Evolutionary conservation across 306 rosid species (phyloP), one percentile per base, ranked within the genome.

Genomic region (Neltuma alba): DNA sequence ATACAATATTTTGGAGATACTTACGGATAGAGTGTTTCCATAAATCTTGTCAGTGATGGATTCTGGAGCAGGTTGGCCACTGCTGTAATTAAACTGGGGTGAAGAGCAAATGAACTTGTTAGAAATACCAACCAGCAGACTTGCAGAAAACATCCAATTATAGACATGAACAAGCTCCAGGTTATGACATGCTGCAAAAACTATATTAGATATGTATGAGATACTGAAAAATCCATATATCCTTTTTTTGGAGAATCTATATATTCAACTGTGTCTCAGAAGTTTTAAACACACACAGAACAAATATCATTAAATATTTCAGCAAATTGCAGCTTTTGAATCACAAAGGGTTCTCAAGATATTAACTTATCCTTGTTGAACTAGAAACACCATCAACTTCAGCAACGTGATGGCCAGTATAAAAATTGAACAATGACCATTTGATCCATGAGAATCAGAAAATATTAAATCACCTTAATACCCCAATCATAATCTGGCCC

Each of bases 401-500:
- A 31, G 50, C 75, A 60, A n/a, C 74, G 57, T 40, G 74, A 25
- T 30, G 40, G 28, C 64, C 66, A 77, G 31, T 9, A 28, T 41
- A 41, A 77, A n/a, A 85, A 13, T 40, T 73, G 74, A 77, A 58
- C 40, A 41, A 60, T 72, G 74, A 71, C 54, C 52, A 70, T 54
- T 41, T 61, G 55, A 38, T 75, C 58, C 33, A 71, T 60, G 63
- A 60, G 78, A 57, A 54, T 28, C 63, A 47, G 25, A 81, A 75
- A 83, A 69, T 31, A 42, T 65, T 54, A 83, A 76, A 6, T 90
- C 82, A 96, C 99, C 97, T 96, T 96, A 80, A 96, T 96, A 69
- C 98, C 99, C 99, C 98, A 96, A 82, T 96, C 99, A 83, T 91
- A 90, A 67, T 96, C 98, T 82, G 98, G 98, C 8, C 99, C 99